Evolutionary conservation across 106 monocot genomes (phyloP), one percentile per base, ranked within the genome.

Genomic region (Amphibolis antarctica): DNA sequence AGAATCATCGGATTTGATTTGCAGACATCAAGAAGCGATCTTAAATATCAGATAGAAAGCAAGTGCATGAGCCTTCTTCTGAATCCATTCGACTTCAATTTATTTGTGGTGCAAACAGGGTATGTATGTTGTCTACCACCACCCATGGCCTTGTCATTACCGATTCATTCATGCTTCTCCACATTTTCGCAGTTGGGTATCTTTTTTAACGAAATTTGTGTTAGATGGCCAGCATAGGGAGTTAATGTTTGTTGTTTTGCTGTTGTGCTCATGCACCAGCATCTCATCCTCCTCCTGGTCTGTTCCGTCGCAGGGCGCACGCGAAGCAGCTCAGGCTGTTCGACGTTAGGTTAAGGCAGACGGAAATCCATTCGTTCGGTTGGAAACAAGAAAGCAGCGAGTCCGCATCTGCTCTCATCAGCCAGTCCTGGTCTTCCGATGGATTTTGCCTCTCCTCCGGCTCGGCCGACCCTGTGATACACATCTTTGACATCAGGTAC

Each of bases 341-440:
- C 67, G 94, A 96, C 42, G 57, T 84, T 23, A 54, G 86, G 46
- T 30, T 71, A 48, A 65, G 83, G 74, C 70, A 80, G 44, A 90
- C 73, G 1, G 89, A 96, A 51, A 71, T 96, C 43, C 94, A 96
- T 70, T 60, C 75, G 24, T 82, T 96, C 52, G 94, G 94, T 1
- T 90, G 89, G 89, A 90, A 89, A 60, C 94, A 94, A 50, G 86
- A 84, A 54, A 84, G 80, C 71, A 96, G 94, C 42, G 94, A 96
- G 48, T 89, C 94, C 3, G 86, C 89, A 23, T 96, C 94, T 30
- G 89, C 86, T 28, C 76, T 96, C 21, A 84, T 96, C 6, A 96
- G 82, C 62, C 89, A 86, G 36, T 63, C 86, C 10, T 96, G 94
- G 94, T 96, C 94, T 53, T 83, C 86, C 43, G 86, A 89, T 74